A percentile compares a stretch with the other conserved stretches of the same genome.
Conservation (phyloP, 768 basidiomycete genomes). For the Suillus plorans region DNA sequence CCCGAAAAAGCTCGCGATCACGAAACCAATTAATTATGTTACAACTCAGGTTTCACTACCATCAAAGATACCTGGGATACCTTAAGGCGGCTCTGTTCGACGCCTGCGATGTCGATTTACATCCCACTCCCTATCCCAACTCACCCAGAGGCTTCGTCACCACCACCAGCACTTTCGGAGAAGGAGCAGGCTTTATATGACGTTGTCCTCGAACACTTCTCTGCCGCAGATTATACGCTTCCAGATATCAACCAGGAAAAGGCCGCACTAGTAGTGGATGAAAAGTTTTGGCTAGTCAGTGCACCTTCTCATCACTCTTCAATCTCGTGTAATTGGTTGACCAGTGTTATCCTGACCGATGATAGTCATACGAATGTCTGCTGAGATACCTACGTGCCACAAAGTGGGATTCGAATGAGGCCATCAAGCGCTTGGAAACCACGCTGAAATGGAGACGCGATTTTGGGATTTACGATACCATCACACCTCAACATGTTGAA, state of each 20-base stretch:
- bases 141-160: conserved; percentile 31
- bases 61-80: background rate
- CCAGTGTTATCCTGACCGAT: conserved; percentile 8
- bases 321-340: background rate
- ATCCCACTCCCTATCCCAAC: conserved; percentile 25
- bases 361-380: conserved; percentile 65
- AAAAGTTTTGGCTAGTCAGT: conserved; percentile 76
- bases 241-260: conserved; percentile 43
- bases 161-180: conserved; percentile 38
- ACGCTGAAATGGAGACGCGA: conserved; percentile 82
- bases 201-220: conserved; percentile 58
- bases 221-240: conserved; percentile 47
- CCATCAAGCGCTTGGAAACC: conserved; percentile 65
- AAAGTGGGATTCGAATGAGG: conserved; percentile 64
- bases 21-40: background rate
- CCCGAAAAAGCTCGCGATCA: conserved; percentile 3
- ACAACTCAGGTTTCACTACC: background rate
- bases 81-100: background rate
- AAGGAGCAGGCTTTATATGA: conserved; percentile 51
- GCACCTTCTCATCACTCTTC: background rate
- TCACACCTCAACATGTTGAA: conserved; percentile 65
- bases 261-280: conserved; percentile 55
- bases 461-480: conserved; percentile 64
- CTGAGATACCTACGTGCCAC: conserved; percentile 76
- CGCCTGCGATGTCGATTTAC: conserved; percentile 9